Base-by-base conservation (phyloP, 1,139 yeast genomes). In the Suhomyces anneliseae region DNA sequence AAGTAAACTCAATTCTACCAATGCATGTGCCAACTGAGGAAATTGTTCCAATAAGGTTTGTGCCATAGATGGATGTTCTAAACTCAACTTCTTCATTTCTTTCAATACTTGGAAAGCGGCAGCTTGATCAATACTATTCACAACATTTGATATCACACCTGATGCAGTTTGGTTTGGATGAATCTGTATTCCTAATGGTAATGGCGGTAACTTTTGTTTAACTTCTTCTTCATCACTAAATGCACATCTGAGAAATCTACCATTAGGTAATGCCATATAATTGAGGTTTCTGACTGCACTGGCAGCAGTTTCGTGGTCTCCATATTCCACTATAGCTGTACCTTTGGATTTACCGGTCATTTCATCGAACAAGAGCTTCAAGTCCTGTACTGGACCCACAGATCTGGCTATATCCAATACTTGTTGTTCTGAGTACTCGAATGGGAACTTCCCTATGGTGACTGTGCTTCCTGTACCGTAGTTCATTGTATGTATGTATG, bases 291-390 rank as follows among this genome's bases (percentile, higher is more conserved):
- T 74, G 15, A 90, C 96, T 0, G 98, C 98, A 12, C 95, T 85
- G 2, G 89, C 84, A 1, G 97, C 97, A 0, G 97, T 87, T 56
- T 88, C 96, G 42, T 65, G 63, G 56, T 76, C 92, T 43, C 78
- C 80, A 61, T 87, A 92, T 56, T 87, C 92, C 19, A 92, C 85
- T 57, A 87, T 88, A 3, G 96, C 97, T 64, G 82, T 89, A 1
- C 98, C 98, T 64, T 87, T 90, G 14, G 96, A 88, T 61, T 85
- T 87, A 3, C 98, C 98, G 0, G 96, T 90, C 48, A 84, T 83
- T 39, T 88, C 86, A 64, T 92, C 98, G 62, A 92, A 89, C 61
- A 89, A 78, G 58, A 92, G 76, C 61, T 86, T 84, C 52, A 90
- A 72, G 51, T 81, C 83, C 38, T 80, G 78, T 3, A 93, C 95